A percentile compares a stretch with the other conserved stretches of the same genome.
These are phyloP conservation scores for Solidago caesia DNA, from an alignment of 129 eudicot species.

Conservation along the genomic window DNA sequence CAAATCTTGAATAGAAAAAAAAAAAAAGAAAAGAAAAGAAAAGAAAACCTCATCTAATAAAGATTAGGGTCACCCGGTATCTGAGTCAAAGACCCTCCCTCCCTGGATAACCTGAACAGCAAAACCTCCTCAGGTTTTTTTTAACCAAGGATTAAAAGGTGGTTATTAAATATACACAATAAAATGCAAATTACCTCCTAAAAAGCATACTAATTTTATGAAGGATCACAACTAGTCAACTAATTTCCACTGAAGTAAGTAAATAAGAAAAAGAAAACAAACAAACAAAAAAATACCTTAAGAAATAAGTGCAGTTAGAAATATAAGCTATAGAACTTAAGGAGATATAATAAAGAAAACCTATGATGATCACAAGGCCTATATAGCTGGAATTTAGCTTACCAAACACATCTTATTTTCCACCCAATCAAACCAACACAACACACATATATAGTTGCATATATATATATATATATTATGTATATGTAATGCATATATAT, in stretches of 20 bases:
- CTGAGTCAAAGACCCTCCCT: no score
- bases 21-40: background rate
- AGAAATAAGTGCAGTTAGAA: background rate
- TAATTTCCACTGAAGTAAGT: background rate
- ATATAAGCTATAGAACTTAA: slow-evolving; percentile 7
- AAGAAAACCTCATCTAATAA: no score
- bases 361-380: slow-evolving; percentile 18
- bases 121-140: no score
- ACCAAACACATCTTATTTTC: slow-evolving; percentile 46
- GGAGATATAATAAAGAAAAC: background rate
- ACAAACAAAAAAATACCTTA: slow-evolving; percentile 12
- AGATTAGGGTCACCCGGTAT: no score
- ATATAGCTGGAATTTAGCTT: slow-evolving; percentile 67
- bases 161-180: no score
- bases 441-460: background rate
- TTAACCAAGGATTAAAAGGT: no score
- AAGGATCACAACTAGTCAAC: background rate
- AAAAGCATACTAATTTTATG: background rate
- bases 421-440: slow-evolving; percentile 29
- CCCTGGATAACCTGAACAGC: no score
- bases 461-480: background rate
- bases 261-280: background rate
- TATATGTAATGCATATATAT: background rate
- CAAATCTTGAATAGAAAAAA: background rate
- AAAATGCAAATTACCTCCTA: background rate